Base-by-base conservation (phyloP, 495 filamentous ascomycete genomes). In the Penicillium paxilli region DNA sequence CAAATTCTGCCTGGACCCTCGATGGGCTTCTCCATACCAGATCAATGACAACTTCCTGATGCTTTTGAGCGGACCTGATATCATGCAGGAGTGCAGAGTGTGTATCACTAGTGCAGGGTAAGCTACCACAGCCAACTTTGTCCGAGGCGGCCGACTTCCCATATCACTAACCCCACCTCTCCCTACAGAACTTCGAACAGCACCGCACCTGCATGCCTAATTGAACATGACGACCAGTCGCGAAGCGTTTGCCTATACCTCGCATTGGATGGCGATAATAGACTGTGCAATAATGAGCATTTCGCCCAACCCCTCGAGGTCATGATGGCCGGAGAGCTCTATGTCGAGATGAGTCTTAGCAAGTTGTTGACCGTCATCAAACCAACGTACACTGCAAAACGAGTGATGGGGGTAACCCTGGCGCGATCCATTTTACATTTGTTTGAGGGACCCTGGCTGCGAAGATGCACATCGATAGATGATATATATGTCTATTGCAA, bases 391-490 rank as follows among this genome's bases (percentile, higher is more conserved):
- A 25, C 53, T 5, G 40, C 52, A 3, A 60, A 60, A 25, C 10
- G 56, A 42, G 56, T 59, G 11, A 24, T 59, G 21, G 56, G 51
- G 0, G 51, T 59, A 10, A 59, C 54, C 6, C 37, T 59, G 23
- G 51, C 51, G 1, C 51, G 51, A 23, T 49, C 42, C n/a, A 20
- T 59, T 23, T 42, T 59, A 6, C 56, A 59, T 22, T 46, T 59
- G 10, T 28, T 59, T 4, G 51, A 51, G 23, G 51, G 56, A 21
- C 56, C 56, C 2, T 59, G 56, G 56, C 41, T 59, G 8, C 22
- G 30, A 14, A 22, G 24, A 4, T 54, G 42, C 6, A 22, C 55
- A 16, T 49, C 21, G 2, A 45, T 59, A 14, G 35, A 54, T 10
- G 56, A 55, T 19, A 55, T 59, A 9, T 51, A 38, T 17, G 7